Conservation (phyloP, 768 basidiomycete genomes). For the Multifurca ochricompacta region DNA sequence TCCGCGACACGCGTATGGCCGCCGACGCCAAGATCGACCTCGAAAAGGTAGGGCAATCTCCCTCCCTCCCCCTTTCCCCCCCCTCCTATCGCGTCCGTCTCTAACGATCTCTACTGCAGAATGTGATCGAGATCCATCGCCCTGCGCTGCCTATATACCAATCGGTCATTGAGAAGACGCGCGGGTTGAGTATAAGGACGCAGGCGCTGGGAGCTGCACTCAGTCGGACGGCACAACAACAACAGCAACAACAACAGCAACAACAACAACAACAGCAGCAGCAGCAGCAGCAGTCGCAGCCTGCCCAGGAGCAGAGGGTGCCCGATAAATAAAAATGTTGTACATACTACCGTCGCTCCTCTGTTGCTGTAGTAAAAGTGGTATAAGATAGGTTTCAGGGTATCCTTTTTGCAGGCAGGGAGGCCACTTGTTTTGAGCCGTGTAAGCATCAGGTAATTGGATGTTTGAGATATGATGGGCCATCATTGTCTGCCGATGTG, state of each 20-base stretch:
- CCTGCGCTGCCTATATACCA: constrained; percentile 88
- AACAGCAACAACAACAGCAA: constrained; percentile 1
- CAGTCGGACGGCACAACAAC: constrained; percentile 28
- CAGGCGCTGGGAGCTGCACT: constrained; percentile 84
- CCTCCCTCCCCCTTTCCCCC: neutral
- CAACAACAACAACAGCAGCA: no score
- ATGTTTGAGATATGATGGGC: no score
- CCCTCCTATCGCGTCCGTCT: no score
- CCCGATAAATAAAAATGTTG: constrained; percentile 16
- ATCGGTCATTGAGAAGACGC: constrained; percentile 90
- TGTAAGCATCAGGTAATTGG: no score
- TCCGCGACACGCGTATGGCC: constrained; percentile 94
- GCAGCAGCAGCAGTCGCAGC: constrained; percentile 8
- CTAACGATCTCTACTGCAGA: constrained; percentile 42
- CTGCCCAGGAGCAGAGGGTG: constrained; percentile 22
- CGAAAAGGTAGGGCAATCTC: constrained; percentile 63
- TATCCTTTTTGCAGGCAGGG: neutral
- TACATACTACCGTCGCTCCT: neutral
- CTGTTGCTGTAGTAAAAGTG: neutral
- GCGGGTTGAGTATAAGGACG: constrained; percentile 84
- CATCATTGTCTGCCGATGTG: neutral
- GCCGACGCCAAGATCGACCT: constrained; percentile 97
- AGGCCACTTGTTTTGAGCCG: neutral
- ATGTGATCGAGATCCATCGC: constrained; percentile 92
- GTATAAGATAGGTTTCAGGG: neutral